Base-by-base conservation (phyloP, 1,284 basidiomycete genomes). In the Retiboletus flavoniger region DNA sequence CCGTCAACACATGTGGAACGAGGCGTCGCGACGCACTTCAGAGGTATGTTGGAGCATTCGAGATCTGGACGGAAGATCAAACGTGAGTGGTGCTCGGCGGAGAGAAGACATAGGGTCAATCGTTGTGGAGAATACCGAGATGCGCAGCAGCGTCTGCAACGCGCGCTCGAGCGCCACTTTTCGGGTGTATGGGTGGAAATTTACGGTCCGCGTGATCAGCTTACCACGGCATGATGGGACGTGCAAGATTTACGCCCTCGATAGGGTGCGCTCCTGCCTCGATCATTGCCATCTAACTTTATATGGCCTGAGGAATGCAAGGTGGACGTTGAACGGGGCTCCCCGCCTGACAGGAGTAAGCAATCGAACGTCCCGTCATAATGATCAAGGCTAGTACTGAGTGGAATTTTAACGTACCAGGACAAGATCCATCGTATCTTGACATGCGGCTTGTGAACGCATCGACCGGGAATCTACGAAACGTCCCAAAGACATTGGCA, bases 401-500 rank as follows among this genome's bases (percentile, higher is more conserved):
- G 36, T 31, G 28, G 49, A 34, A 52, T 26, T 47, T 47, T 47
- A 40, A 63, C 53, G 55, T 55, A 52, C 51, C 34, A 17, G 26
- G 21, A n/a, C 16, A 2, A 51, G 54, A 28, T 29, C 46, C 35
- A 19, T 34, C 28, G 16, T 44, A 42, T 35, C 43, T 45, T 24
- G 35, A 32, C 34, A 8, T 34, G 44, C 19, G 36, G 41, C 21
- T 48, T 26, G 43, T 42, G 38, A 34, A 29, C 4, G 38, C 40
- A 58, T 53, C 64, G 52, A 46, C 44, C 57, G 64, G 55, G 11
- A 54, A 66, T 55, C 63, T 66, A 66, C 59, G 65, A 53, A 44
- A 34, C 41, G 46, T 32, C 29, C 28, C 29, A 28, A 34, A 47
- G 31, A 41, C 28, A 32, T 28, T 63, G 50, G 38, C 55, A 52